A percentile compares a stretch with the other conserved stretches of the same genome.
Evolutionary conservation across 306 rosid genomes (phyloP).

Genomic region (Heteromeles arbutifolia): DNA sequence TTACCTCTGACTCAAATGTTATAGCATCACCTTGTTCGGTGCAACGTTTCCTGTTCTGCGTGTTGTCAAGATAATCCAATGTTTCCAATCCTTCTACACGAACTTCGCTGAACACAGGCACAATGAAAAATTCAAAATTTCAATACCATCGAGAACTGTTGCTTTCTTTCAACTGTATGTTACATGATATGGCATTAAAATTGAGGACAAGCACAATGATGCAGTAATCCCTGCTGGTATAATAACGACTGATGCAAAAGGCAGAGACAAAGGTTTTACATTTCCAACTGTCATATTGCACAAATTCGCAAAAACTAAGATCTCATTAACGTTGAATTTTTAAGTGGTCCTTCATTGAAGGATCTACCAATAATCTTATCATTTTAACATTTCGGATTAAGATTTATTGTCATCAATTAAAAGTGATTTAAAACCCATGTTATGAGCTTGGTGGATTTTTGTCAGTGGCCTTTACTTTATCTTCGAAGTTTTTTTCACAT

Average conservation of each 20-base stretch:
- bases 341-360: not conserved
- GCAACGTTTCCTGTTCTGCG: slow-evolving; percentile 70
- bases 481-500: not conserved
- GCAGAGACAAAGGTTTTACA: not conserved
- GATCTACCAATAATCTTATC: not conserved
- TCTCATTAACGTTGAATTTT: not conserved
- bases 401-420: not conserved
- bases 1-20: slow-evolving; percentile 94
- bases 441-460: not conserved
- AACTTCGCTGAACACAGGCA: slow-evolving; percentile 76
- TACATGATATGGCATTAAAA: not conserved
- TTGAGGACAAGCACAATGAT: not conserved
- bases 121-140: slow-evolving; percentile 13
- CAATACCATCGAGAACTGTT: slow-evolving; percentile 8
- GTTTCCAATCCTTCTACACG: slow-evolving; percentile 98
- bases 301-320: not conserved
- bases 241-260: not conserved
- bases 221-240: not conserved
- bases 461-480: not conserved
- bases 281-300: not conserved
- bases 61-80: slow-evolving; percentile 88
- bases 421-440: not conserved
- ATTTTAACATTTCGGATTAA: not conserved
- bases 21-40: slow-evolving; percentile 96
- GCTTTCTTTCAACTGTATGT: not conserved